These are phyloP conservation scores for Podila verticillata DNA, from an alignment of 192 early-diverging fungal genomes.

Conservation along the genomic window DNA sequence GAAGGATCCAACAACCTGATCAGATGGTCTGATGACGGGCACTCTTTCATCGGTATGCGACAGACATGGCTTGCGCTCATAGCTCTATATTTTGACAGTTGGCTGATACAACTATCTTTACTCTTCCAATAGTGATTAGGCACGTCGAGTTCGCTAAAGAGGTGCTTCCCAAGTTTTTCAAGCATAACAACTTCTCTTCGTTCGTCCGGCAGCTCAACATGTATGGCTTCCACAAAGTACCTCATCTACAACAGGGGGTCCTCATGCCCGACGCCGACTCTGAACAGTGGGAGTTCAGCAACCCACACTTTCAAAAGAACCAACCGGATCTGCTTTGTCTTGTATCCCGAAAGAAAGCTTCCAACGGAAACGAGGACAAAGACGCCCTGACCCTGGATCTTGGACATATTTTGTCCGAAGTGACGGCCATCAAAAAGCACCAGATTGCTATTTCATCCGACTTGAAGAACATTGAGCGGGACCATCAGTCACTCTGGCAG, in stretches of 20 bases:
- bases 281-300: constrained; percentile 93
- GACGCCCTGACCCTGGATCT: constrained; percentile 61
- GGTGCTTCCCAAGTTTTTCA: constrained; percentile 88
- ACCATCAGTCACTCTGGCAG: constrained; percentile 91
- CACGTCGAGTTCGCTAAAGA: constrained; percentile 85
- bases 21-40: constrained; percentile 88
- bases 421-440: constrained; percentile 89
- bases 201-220: constrained; percentile 95
- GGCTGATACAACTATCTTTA: not conserved
- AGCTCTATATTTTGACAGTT: not conserved
- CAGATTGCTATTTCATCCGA: constrained; percentile 90
- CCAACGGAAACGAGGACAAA: constrained; percentile 42
- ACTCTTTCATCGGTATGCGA: constrained; percentile 79
- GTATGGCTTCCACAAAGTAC: constrained; percentile 98
- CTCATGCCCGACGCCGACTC: constrained; percentile 77
- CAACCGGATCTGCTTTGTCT: constrained; percentile 90
- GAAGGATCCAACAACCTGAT: constrained; percentile 85
- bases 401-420: constrained; percentile 72
- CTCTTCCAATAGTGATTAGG: constrained; percentile 53
- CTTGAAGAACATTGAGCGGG: constrained; percentile 84
- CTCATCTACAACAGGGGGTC: constrained; percentile 92
- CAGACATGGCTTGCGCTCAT: not conserved
- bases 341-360: constrained; percentile 87
- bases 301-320: constrained; percentile 88
- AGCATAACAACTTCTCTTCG: constrained; percentile 91